phyloP scores from a whole-genome alignment of 1,284 basidiomycete species.

The Apiotrichum domesticum region DNA sequence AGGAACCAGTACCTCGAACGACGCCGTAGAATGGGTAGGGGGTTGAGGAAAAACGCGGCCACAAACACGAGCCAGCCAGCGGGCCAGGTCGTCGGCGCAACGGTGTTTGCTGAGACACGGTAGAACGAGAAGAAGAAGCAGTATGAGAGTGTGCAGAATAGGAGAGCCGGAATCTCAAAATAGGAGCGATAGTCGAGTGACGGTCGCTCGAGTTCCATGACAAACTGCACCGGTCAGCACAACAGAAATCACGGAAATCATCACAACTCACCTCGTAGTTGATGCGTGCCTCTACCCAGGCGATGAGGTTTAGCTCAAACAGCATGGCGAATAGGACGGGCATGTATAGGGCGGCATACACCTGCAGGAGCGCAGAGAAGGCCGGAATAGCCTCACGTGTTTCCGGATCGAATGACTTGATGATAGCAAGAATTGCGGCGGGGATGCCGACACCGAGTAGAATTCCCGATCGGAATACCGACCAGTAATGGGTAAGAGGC shows the following conservation, averaged over 20 bases:
- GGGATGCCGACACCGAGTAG: conserved; percentile 72
- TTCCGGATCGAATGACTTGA: conserved; percentile 56
- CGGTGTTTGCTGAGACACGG: conserved; percentile 52
- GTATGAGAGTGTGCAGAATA: conserved; percentile 69
- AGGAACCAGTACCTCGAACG: conserved; percentile 74
- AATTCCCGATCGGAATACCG: conserved; percentile 67
- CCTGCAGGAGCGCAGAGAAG: conserved; percentile 67
- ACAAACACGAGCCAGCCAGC: conserved; percentile 72
- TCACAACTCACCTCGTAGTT: conserved; percentile 55
- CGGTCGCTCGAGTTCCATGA: conserved; percentile 81
- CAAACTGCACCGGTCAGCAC: conserved; percentile 54
- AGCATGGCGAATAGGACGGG: conserved; percentile 72
- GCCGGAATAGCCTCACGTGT: conserved; percentile 59
- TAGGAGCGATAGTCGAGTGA: conserved; percentile 74
- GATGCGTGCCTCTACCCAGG: conserved; percentile 69
- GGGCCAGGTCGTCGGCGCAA: conserved; percentile 66
- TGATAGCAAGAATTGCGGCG: conserved; percentile 63
- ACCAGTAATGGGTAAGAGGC: conserved; percentile 66
- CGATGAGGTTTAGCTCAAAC: conserved; percentile 71
- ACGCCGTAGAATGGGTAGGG: conserved; percentile 62
- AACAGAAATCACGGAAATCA: background rate
- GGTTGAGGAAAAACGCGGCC: conserved; percentile 63
- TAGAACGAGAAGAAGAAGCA: conserved; percentile 81
- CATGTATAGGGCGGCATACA: conserved; percentile 72
- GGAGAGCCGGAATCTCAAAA: conserved; percentile 74